Evolutionary conservation across 176 grass and related monocot genomes (phyloP), one percentile per base, ranked within the genome.

Genomic region (Cenchrus purpureus): DNA sequence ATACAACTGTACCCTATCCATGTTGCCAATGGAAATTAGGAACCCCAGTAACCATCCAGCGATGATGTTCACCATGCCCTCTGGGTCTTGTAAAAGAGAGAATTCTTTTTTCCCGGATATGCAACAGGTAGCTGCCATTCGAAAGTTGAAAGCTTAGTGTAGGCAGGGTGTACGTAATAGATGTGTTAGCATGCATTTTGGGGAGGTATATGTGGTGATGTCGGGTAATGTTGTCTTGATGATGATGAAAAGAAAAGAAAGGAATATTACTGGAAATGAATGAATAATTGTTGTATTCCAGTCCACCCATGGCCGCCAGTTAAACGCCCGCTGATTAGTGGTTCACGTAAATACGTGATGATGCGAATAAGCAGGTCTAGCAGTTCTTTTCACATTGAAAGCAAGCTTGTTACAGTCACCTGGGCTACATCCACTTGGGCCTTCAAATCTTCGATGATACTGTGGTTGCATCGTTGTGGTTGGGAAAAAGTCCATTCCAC

Each of bases 131-230:
- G 85, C 75, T 87, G 49, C 63, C 69, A 63, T 84, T 87, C 32
- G 62, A 87, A 68, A 63, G 52, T 51, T 54, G 52, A 87, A 82
- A 91, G 19, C 25, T 25, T 91, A 91, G 89, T 57, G 80, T 91
- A 87, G 89, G 76, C 69, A 64, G 76, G 70, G 31, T 91, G 80
- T 91, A 84, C 80, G 81, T 80, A 71, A 76, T 80, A 87, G 70
- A 70, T 79, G 70, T 25, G 22, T 63, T 84, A 87, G 85, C 69
- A 80, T 83, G 69, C 45, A 40, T 40, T 61, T 70, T 31, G 48
- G 68, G 55, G 74, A 83, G 79, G 84, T 90, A 83, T 79, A 86
- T 82, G 74, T 16, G 71, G 53, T 34, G 76, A 54, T 71, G 50
- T 80, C 29, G 12, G 61, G 6, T 79, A n/a, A 25, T 70, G 76